Conservation (phyloP, 352 stramenopile species). For the Pythium sp. region DNA sequence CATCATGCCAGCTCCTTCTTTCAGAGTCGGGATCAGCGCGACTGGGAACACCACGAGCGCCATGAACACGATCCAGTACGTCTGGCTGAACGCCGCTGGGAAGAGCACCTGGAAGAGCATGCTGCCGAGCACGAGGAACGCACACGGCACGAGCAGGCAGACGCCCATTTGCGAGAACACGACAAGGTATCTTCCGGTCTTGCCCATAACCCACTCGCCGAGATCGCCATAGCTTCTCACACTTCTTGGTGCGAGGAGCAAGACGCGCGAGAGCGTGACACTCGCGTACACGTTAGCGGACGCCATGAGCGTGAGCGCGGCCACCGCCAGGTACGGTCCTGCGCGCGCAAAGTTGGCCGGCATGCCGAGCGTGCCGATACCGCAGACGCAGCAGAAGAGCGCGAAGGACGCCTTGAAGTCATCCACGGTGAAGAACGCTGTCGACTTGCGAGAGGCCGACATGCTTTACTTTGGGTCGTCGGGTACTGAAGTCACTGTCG, state of each 20-base stretch:
- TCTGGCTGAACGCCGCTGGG: conserved; percentile 41
- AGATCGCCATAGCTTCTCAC: conserved; percentile 50
- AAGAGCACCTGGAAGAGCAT: conserved; percentile 49
- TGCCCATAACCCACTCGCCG: conserved; percentile 43
- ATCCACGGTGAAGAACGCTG: conserved; percentile 13
- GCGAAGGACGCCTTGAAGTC: conserved; percentile 35
- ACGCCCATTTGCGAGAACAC: conserved; percentile 40
- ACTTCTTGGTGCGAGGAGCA: conserved; percentile 33
- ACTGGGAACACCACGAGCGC: conserved; percentile 31
- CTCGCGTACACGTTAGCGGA: conserved; percentile 47
- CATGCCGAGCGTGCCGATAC: conserved; percentile 59
- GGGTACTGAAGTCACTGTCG: neutral
- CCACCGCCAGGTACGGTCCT: conserved; percentile 33
- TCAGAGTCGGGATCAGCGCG: conserved; percentile 40
- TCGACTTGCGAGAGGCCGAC: neutral
- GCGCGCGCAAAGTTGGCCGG: conserved; percentile 52
- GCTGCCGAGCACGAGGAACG: conserved; percentile 51
- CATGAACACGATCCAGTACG: conserved; percentile 50
- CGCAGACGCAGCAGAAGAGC: conserved; percentile 53
- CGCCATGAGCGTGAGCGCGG: conserved; percentile 49
- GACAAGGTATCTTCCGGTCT: conserved; percentile 35
- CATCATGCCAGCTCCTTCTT: conserved; percentile 35
- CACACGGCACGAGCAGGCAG: conserved; percentile 43
- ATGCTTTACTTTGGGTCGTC: neutral
- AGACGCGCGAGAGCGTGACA: conserved; percentile 39